These are phyloP conservation scores for Phialophora macrospora DNA, from an alignment of 2,329 filamentous ascomycete genomes.

Conservation along the genomic window DNA sequence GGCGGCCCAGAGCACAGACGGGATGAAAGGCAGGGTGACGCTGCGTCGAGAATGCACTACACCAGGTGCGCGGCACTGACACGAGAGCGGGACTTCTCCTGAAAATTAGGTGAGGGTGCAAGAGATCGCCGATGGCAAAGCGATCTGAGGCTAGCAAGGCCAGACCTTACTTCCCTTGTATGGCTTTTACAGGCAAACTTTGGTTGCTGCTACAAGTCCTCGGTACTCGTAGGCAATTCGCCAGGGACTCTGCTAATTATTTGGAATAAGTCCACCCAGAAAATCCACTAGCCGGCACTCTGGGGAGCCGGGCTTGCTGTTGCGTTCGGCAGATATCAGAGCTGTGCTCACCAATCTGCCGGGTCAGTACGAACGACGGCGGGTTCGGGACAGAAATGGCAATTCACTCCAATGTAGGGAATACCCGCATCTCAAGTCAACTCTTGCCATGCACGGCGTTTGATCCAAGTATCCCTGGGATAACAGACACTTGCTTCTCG, in stretches of 20 bases:
- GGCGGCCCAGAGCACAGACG: not conserved
- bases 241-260: not conserved
- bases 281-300: not conserved
- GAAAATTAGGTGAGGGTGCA: not conserved
- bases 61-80: not conserved
- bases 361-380: not conserved
- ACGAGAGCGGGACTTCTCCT: not conserved
- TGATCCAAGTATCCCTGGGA: not conserved
- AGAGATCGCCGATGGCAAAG: conserved; percentile 5
- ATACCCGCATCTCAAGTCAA: too few relatives aligned
- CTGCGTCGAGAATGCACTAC: not conserved
- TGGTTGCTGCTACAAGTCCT: not conserved
- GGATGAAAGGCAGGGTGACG: not conserved
- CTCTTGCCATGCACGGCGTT: too few relatives aligned
- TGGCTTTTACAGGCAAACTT: not conserved
- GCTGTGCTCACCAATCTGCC: not conserved
- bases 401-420: not conserved
- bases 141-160: not conserved
- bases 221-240: not conserved
- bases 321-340: not conserved
- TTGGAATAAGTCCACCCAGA: not conserved
- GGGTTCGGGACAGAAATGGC: not conserved
- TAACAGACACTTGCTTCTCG: not conserved
- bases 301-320: not conserved
- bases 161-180: not conserved